Evolutionary conservation across 352 stramenopile species (phyloP), one percentile per base, ranked within the genome.

Genomic region (Phytophthora macrochlamydospora): DNA sequence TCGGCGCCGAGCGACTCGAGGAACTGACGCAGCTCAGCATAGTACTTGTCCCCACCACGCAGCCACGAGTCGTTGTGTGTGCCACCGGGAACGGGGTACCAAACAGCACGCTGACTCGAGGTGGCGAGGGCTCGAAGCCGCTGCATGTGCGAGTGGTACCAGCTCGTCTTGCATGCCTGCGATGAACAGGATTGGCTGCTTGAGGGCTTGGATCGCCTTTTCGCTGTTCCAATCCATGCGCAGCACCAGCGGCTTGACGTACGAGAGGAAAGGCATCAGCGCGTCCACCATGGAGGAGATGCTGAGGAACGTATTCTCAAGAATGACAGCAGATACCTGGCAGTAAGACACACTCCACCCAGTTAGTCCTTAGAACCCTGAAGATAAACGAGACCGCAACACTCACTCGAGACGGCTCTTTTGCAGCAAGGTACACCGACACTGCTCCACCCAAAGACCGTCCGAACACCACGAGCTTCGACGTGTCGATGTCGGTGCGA

Each of bases 21-120:
- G 50, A 97, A 97, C 18, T 70, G 40, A 4, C 73, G 73, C 38
- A 96, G 51, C 35, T 83, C 62, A 0, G 85, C 76, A 75, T 91
- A 96, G 79, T 98, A 98, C 42, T 78, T 78, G 43, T 87, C 72
- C 5, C 93, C 93, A 14, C 95, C 94, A 45, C 92, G 82, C 32
- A 97, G 65, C 92, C 92, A 98, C 38, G 92, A 97, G 76, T 98
- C 94, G 66, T 98, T 98, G 72, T 98, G 95, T 2, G 91, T 98
- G 4, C 95, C 95, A 8, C 92, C 81, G n/a, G 90, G 78, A 7
- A 98, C 84, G 2, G 75, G 66, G 43, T 89, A 78, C 76, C 95
- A 95, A 29, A 94, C 69, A 2, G 67, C 74, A 18, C 60, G 70
- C 51, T 72, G 68, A 49, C 78, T 91, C 7, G 73, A 76, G 5